phyloP scores from a whole-genome alignment of 345 rosid species.

The Gossypium turneri region DNA sequence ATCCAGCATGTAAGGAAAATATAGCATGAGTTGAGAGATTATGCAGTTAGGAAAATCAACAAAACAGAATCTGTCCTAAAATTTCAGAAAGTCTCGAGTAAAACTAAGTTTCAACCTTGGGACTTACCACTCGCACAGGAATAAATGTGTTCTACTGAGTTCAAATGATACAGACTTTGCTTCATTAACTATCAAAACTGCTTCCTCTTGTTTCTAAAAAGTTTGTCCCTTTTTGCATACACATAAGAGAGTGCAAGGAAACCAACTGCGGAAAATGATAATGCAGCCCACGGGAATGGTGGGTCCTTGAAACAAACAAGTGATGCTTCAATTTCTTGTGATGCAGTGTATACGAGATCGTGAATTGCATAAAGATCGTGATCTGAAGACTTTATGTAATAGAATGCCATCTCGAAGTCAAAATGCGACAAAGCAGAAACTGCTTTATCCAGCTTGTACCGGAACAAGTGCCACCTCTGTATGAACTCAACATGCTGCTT shows the following conservation, averaged over 20 bases:
- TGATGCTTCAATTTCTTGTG: constrained; percentile 84
- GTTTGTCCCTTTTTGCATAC: constrained; percentile 54
- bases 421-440: constrained; percentile 77
- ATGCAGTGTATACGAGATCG: constrained; percentile 69
- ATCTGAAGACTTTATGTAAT: constrained; percentile 70
- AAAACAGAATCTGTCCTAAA: constrained; percentile 4
- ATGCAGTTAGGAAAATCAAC: constrained; percentile 8
- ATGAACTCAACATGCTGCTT: constrained; percentile 56
- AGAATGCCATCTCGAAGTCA: constrained; percentile 84
- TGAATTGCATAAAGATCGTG: constrained; percentile 81
- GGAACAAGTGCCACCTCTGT: constrained; percentile 86
- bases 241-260: constrained; percentile 57
- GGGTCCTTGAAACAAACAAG: constrained; percentile 94
- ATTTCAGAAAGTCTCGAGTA: constrained; percentile 15
- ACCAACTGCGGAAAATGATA: constrained; percentile 47
- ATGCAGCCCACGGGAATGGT: constrained; percentile 80
- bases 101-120: constrained; percentile 13
- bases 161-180: constrained; percentile 35
- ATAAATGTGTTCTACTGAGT: constrained; percentile 24
- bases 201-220: constrained; percentile 82
- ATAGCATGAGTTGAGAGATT: constrained; percentile 3
- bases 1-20: constrained; percentile 12
- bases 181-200: constrained; percentile 63
- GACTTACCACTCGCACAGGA: constrained; percentile 14
- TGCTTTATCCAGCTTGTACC: constrained; percentile 78